Evolutionary conservation across 1,284 basidiomycete species (phyloP).

Genomic region (Agroathelia rolfsii): DNA sequence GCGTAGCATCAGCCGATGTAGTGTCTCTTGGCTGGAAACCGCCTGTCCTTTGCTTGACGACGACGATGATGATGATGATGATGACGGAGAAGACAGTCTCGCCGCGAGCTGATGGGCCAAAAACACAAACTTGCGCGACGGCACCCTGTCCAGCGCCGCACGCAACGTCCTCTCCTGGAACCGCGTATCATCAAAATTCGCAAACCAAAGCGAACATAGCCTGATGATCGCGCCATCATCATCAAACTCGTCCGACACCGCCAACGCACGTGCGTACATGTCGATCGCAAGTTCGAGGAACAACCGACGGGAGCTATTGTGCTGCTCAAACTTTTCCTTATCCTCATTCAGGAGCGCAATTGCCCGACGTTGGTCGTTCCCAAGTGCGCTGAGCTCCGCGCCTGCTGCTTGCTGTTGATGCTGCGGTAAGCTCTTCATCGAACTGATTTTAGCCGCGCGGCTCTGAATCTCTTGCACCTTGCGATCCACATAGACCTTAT

Average conservation of each 20-base stretch:
- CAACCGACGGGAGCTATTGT: constrained; percentile 44
- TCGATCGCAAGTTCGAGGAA: constrained; percentile 72
- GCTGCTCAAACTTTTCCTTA: constrained; percentile 46
- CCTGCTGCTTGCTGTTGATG: constrained; percentile 15
- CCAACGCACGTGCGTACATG: constrained; percentile 77
- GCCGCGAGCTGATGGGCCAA: too few relatives aligned
- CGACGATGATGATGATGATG: constrained; percentile 13
- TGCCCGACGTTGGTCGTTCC: constrained; percentile 24
- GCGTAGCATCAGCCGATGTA: constrained; percentile 60
- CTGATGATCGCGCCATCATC: constrained; percentile 72
- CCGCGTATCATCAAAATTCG: constrained; percentile 58
- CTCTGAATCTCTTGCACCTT: constrained; percentile 62
- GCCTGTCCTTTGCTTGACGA: constrained; percentile 19
- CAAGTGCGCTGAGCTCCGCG: constrained; percentile 17
- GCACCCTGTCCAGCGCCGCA: constrained; percentile 49
- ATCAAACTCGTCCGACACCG: constrained; percentile 63
- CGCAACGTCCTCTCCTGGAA: constrained; percentile 46
- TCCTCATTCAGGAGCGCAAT: constrained; percentile 42
- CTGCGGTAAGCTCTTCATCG: constrained; percentile 25
- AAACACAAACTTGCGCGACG: constrained; percentile 84
- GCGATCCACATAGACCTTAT: constrained; percentile 64
- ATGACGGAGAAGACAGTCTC: constrained; percentile 22
- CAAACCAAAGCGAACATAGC: constrained; percentile 87
- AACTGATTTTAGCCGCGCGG: too few relatives aligned
- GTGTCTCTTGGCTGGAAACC: constrained; percentile 50